Evolutionary conservation across 441 rosid species (phyloP).

Genomic region (Pelargonium myrrhifolium): DNA sequence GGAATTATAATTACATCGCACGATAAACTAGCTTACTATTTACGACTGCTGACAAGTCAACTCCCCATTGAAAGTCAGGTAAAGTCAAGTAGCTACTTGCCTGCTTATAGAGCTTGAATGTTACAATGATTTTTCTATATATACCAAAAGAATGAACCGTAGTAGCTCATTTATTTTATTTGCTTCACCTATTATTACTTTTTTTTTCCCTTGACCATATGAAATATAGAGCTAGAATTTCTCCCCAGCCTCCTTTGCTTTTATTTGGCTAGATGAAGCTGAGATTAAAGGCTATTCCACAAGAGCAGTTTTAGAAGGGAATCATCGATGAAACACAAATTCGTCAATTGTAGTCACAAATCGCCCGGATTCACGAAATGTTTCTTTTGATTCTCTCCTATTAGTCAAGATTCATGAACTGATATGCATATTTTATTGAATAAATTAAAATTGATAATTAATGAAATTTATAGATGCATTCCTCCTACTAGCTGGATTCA

Average conservation of each 20-base stretch:
- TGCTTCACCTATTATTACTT: not conserved
- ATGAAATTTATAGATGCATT: no score
- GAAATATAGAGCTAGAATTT: not conserved
- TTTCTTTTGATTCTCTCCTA: no score
- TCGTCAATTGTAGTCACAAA: no score
- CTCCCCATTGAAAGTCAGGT: constrained; percentile 99
- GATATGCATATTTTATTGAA: no score
- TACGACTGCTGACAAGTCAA: constrained; percentile 86
- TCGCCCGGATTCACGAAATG: no score
- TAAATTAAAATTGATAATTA: no score
- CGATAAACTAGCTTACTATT: constrained; percentile 87
- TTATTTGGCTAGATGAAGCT: not conserved
- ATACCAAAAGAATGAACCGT: not conserved
- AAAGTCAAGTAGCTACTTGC: constrained; percentile 35
- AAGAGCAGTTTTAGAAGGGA: not conserved
- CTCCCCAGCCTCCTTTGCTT: constrained; percentile 6
- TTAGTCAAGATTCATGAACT: no score
- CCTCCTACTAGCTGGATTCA: no score
- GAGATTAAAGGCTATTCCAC: not conserved
- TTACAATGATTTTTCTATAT: not conserved
- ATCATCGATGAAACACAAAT: not conserved
- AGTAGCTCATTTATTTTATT: not conserved
- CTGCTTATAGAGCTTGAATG: constrained; percentile 7
- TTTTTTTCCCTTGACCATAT: not conserved
- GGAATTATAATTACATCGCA: constrained; percentile 98